Evolutionary conservation across 306 rosid species (phyloP), one percentile per base, ranked within the genome.

Genomic region (Castanopsis chinensis): DNA sequence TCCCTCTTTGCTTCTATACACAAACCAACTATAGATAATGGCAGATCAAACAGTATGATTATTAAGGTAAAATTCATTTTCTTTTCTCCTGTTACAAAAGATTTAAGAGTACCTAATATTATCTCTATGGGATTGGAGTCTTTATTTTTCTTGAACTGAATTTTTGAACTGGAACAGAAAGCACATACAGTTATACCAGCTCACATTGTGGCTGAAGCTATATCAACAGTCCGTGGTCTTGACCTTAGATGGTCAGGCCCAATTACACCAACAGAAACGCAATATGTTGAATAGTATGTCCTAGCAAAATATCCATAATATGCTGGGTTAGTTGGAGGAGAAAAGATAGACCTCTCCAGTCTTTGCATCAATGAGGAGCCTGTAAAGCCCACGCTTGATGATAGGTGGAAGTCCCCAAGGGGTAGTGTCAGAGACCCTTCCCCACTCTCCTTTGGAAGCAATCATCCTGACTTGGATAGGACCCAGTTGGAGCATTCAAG

Each of bases 231-330:
- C 64, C 88, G 77, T 3, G 93, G 90, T 52, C 88, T 94, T 64
- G 98, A 90, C 73, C 77, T 94, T 9, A 89, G 94, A 87, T 94
- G 96, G 93, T 94, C 98, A 21, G 98, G 94, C 61, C 98, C 96
- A 17, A 92, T 92, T 76, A 94, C 98, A 27, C 93, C 88, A 69
- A 90, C 86, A 57, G 98, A 94, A 84, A 94, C 78, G 86, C 87
- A 85, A 72, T 94, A 92, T 83, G 97, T 94, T 58, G 93, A 89
- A 57, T 85, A 92, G 54, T 94, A 94, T 81, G 96, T 94, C 12
- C 78, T 90, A 9, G 93, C 97, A 43, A 90, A 94, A 84, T 94
- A 94, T 74, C 98, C 97, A 5, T 90, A 94, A 83, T 92, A 94
- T 71, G 81, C 88, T 72, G 85, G 89, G 32, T 72, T 80, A 23